A percentile compares a stretch with the other conserved stretches of the same genome.
phyloP scores from a whole-genome alignment of 148 eudicot species.

The Beta vulgaris region DNA sequence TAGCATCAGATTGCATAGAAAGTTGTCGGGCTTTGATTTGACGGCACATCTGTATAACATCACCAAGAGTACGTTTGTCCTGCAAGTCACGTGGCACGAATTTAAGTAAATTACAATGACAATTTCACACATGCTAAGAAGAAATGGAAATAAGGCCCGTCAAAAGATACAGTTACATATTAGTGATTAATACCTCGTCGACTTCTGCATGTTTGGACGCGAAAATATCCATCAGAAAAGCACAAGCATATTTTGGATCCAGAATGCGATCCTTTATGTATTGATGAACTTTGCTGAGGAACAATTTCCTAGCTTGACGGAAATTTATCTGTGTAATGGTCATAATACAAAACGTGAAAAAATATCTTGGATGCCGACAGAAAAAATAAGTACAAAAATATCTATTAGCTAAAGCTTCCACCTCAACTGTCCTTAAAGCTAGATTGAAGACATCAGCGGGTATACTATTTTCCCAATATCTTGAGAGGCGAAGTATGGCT shows the following conservation, averaged over 20 bases:
- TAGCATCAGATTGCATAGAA: slow-evolving; percentile 61
- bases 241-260: slow-evolving; percentile 95
- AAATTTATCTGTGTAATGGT: slow-evolving; percentile 47
- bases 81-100: slow-evolving; percentile 37
- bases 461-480: slow-evolving; percentile 83
- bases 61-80: slow-evolving; percentile 68
- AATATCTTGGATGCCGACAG: background rate
- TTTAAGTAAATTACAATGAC: background rate
- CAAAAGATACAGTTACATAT: background rate
- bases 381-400: background rate
- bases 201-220: slow-evolving; percentile 49
- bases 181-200: slow-evolving; percentile 61
- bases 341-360: slow-evolving; percentile 15
- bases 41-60: slow-evolving; percentile 76
- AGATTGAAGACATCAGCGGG: slow-evolving; percentile 78
- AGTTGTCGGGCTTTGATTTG: slow-evolving; percentile 67
- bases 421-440: slow-evolving; percentile 82
- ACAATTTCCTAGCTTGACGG: slow-evolving; percentile 73
- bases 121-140: background rate
- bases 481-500: slow-evolving; percentile 90
- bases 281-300: slow-evolving; percentile 82
- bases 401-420: slow-evolving; percentile 24
- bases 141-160: background rate
- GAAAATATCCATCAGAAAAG: slow-evolving; percentile 63
- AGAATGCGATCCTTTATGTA: slow-evolving; percentile 82